Evolutionary conservation across 2,329 filamentous ascomycete species (phyloP).

Genomic region (Conoideocrella luteorostrata): DNA sequence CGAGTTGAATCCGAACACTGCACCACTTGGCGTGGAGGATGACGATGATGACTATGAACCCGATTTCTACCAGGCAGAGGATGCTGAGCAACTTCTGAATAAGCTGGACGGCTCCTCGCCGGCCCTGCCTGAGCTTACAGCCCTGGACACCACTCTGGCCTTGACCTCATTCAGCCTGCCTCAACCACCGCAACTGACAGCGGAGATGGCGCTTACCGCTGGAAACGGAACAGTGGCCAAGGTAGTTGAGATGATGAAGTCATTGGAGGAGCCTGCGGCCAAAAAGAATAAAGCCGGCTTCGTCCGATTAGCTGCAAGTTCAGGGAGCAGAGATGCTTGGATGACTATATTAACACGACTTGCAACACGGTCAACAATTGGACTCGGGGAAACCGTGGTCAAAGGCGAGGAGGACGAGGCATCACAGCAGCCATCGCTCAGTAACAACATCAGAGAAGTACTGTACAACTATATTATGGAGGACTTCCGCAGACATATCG

Average conservation of each 20-base stretch:
- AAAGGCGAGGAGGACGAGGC: conserved; percentile 55
- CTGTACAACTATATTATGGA: conserved; percentile 83
- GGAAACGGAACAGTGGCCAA: conserved; percentile 69
- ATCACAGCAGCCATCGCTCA: conserved; percentile 40
- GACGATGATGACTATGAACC: conserved; percentile 88
- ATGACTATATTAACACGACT: conserved; percentile 79
- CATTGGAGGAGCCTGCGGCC: conserved; percentile 59
- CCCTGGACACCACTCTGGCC: conserved; percentile 41
- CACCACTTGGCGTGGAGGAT: conserved; percentile 62
- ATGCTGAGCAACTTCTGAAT: conserved; percentile 70
- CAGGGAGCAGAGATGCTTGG: conserved; percentile 84
- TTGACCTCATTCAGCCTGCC: conserved; percentile 76
- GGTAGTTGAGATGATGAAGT: conserved; percentile 71
- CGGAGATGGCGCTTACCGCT: conserved; percentile 64
- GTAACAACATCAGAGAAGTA: conserved; percentile 68
- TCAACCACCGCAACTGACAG: conserved; percentile 65
- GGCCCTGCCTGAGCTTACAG: conserved; percentile 25
- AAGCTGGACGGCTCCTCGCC: conserved; percentile 66
- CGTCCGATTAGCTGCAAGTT: conserved; percentile 75
- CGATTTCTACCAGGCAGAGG: conserved; percentile 71
- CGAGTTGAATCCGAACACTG: conserved; percentile 50
- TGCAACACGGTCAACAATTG: conserved; percentile 70
- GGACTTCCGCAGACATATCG: conserved; percentile 84
- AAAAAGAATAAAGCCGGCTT: conserved; percentile 67
- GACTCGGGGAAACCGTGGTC: conserved; percentile 54